Base-by-base conservation (phyloP, 1,139 yeast species). In the Suhomyces wounanorum region DNA sequence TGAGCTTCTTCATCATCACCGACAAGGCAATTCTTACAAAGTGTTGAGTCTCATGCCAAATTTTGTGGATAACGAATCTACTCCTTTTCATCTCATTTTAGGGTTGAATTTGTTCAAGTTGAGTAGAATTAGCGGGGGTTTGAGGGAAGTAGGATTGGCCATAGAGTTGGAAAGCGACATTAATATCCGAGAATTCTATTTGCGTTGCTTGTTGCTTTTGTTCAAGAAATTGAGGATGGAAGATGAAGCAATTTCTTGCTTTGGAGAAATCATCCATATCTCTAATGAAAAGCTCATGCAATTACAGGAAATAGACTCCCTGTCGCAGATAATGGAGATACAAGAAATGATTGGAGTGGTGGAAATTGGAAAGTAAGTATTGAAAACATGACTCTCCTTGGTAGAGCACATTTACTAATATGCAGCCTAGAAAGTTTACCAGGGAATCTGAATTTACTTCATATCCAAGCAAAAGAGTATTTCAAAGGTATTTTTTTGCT, bases 71-170 rank as follows among this genome's bases (percentile, higher is more conserved):
- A 13, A 18, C 35, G 9, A 39, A 25, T 53, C 55, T 2, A 52
- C 59, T 8, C n/a, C 48, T 5, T 44, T 53, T 8, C 55, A 55
- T 33, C 52, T 60, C n/a, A 44, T 64, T 1, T 41, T 67, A 17
- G 62, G 67, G 1, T 51, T 65, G 11, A 56, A 66, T 1, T 55
- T 70, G 30, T 63, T 68, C 50, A 49, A 54, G 13, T 43, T 70
- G 9, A 73, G 74, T 0, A 51, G 75, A 25, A 44, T 57, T 10
- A 58, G 58, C 10, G 64, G 64, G 5, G 70, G 66, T 0, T 53
- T 69, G 16, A 51, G 74, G 30, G 68, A 68, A 48, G 49, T 68
- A 16, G 61, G 72, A 0, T 39, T 70, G 13, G 61, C 67, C 0
- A 63, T 69, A 9, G 75, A 70, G 50, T 47, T 58, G 28, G 67